Evolutionary conservation across 2,329 filamentous ascomycete genomes (phyloP), one percentile per base, ranked within the genome.

Genomic region (Mollisia scopiformis): DNA sequence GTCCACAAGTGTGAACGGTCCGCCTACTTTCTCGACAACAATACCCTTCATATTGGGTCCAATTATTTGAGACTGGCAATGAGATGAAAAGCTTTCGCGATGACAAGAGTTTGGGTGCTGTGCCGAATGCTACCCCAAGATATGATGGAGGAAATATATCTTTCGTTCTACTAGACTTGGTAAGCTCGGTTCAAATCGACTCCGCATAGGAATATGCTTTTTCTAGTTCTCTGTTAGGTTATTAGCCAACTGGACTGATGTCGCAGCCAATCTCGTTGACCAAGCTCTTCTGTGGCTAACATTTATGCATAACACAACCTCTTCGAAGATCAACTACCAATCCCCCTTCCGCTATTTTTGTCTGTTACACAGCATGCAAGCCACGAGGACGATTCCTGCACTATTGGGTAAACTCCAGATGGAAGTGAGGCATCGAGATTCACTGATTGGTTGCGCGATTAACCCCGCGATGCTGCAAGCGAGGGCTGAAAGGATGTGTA

Each of bases 21-120:
- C 62, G 10, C 66, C 66, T 1, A 53, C 41, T 27, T 66, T 63
- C 11, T 62, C 58, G n/a, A 72, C 28, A 13, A 66, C 30, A 25
- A 71, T 63, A 19, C 67, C 71, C 62, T 71, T 69, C 71, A 73
- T 73, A 5, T 43, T 58, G 46, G 3, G 8, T 27, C 3, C 27
- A 39, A 2, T 16, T 23, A 8, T 10, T 21, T 43, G n/a, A 10
- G 2, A 10, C 23, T 47, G 10, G 21, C 4, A 27, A 27, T 27
- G 23, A 16, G 43, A 3, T 10, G n/a, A 27, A 47, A 28, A 21
- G 10, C n/a, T 43, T 43, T 21, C 16, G n/a, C 39, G 8, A 47
- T 27, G 25, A 16, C 16, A 27, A 13, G 13, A 6, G 11, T 5
- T 25, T n/a, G n/a, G n/a, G n/a, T n/a, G n/a, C n/a, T n/a, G n/a